Percentiles rank a stretch among this genome's conserved stretches.
phyloP scores from a whole-genome alignment of 345 rosid genomes.

The Raphanus sativus region DNA sequence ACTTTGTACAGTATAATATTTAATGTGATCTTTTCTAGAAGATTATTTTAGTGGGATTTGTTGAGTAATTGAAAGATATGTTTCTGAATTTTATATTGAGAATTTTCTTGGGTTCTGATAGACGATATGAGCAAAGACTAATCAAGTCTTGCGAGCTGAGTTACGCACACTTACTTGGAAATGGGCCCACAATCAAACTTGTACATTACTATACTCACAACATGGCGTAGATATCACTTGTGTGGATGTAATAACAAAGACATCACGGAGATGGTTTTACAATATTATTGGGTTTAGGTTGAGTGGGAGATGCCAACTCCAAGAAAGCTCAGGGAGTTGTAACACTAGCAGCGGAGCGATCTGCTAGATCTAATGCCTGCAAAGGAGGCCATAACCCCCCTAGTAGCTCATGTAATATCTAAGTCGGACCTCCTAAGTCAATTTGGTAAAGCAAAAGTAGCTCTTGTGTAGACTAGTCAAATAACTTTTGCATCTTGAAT shows the following conservation, averaged over 20 bases:
- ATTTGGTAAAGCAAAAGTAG: neutral
- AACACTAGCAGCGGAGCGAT: conserved; percentile 59
- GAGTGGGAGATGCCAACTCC: conserved; percentile 62
- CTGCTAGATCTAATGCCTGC: conserved; percentile 65
- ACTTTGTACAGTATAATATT: too few relatives aligned
- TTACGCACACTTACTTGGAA: neutral
- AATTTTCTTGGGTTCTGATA: neutral
- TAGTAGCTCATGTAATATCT: conserved; percentile 44
- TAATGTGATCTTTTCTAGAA: conserved; percentile 1
- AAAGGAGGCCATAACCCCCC: conserved; percentile 74
- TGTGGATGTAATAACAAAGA: neutral
- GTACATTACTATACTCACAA: neutral
- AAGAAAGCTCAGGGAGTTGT: conserved; percentile 66
- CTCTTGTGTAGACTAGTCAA: neutral
- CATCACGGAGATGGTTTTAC: conserved; percentile 46
- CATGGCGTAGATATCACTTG: neutral
- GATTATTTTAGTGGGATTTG: neutral
- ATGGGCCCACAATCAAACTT: neutral
- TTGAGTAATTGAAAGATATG: neutral
- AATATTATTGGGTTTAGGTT: conserved; percentile 30
- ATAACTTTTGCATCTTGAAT: neutral
- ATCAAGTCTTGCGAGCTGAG: neutral
- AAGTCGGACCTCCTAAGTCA: neutral
- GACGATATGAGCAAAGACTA: neutral
- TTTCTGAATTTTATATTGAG: neutral